These are phyloP conservation scores for Hyphopichia burtonii DNA, from an alignment of 1,139 yeast species.

Conservation along the genomic window DNA sequence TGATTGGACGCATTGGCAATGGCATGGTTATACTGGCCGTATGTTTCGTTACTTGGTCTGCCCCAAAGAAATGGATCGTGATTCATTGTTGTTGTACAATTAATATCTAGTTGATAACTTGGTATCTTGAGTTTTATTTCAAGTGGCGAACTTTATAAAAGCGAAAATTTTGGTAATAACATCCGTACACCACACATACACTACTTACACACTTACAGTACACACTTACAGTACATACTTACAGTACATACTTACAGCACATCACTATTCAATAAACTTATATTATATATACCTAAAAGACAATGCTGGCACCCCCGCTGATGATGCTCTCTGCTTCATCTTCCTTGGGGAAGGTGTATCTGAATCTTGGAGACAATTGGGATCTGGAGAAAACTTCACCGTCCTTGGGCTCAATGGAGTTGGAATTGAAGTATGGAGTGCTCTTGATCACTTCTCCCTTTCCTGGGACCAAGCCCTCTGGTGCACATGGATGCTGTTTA, in stretches of 20 bases:
- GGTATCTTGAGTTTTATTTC: background rate
- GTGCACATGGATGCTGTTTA: conserved; percentile 51
- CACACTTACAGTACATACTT: background rate
- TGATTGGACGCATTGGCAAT: conserved; percentile 57
- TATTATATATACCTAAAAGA: conserved; percentile 22
- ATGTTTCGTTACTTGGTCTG: conserved; percentile 78
- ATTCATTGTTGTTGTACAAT: conserved; percentile 47
- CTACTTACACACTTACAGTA: background rate
- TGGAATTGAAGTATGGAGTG: conserved; percentile 21
- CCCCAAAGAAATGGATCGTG: conserved; percentile 98
- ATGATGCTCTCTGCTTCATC: conserved; percentile 71
- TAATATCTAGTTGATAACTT: background rate
- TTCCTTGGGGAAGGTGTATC: conserved; percentile 59
- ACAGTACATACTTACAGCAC: too few relatives aligned
- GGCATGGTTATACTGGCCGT: conserved; percentile 72
- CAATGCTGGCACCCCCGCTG: conserved; percentile 72
- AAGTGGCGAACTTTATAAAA: background rate
- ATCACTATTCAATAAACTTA: too few relatives aligned
- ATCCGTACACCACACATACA: too few relatives aligned
- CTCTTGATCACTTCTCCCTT: conserved; percentile 16
- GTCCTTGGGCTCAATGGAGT: conserved; percentile 39
- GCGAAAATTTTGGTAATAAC: background rate
- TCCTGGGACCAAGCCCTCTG: conserved; percentile 50
- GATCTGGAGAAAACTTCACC: conserved; percentile 59
- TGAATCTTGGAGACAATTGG: conserved; percentile 69